Base-by-base conservation (phyloP, 768 basidiomycete genomes). In the Rhodotorula diobovata region DNA sequence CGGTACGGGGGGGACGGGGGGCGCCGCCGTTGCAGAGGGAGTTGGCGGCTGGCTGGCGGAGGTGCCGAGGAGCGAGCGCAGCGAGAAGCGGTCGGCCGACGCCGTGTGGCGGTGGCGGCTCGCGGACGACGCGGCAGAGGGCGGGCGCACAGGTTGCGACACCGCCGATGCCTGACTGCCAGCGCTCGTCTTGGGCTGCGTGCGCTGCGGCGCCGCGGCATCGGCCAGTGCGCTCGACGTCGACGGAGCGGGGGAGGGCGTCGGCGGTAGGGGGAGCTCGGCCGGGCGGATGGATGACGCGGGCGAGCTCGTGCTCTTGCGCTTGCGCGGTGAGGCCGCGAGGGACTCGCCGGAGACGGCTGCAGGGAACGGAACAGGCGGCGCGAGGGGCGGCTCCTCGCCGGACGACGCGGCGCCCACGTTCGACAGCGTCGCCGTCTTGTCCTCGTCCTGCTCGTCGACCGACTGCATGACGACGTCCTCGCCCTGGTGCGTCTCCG, bases 51-150 rank as follows among this genome's bases (percentile, higher is more conserved):
- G 63, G 18, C 35, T 41, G 28, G 73, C 70, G 14, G 66, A 72
- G 15, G 66, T 68, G 28, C 72, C 67, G 37, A 78, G 67, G 48
- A 78, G 68, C 18, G 63, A 60, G 6, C 73, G 76, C 45, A 77
- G 68, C 18, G 76, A 77, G 68, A 75, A 75, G 35, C 71, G 70
- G 60, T 74, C 77, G 41, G 71, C 51, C 11, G 76, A 76, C 18
- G 55, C 41, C 28, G 56, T 60, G 63, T 61, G 76, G 48, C 68
- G 65, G 58, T 66, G 76, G 32, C 59, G 70, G 28, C 55, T 63
- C 60, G 50, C 53, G 41, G 32, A 53, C 18, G 76, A 73, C 9
- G 73, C 63, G 32, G 55, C 61, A 0, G 73, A 71, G 0, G 61
- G 46, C 10, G 71, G 48, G 14, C 65, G 62, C 9, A 50, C 23